phyloP scores from a whole-genome alignment of 305 asterid genomes.

The Fraxinus angustifolia region DNA sequence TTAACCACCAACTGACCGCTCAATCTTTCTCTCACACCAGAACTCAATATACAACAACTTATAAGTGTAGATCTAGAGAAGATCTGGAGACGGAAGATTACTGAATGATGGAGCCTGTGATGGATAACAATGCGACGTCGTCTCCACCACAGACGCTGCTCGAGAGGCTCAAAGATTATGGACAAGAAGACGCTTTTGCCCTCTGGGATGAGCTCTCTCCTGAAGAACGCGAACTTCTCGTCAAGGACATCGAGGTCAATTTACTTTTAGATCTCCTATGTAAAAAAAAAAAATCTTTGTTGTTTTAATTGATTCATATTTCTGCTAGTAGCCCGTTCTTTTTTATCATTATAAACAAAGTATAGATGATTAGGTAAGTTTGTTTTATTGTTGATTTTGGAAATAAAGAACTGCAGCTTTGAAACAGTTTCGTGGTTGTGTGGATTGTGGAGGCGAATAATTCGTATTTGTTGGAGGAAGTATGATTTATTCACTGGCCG shows the following conservation, averaged over 20 bases:
- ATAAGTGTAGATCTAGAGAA: constrained; percentile 26
- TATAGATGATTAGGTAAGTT: not conserved
- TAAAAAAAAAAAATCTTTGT: not conserved
- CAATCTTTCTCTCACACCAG: not conserved
- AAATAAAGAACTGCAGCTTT: not conserved
- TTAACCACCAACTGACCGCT: constrained; percentile 46
- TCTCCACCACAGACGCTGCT: constrained; percentile 68
- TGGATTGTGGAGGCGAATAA: not conserved
- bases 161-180: constrained; percentile 95
- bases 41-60: not conserved
- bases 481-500: not conserved
- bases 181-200: constrained; percentile 86
- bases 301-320: not conserved
- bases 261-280: not conserved
- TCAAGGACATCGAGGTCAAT: constrained; percentile 79
- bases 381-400: not conserved
- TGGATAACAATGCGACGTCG: constrained; percentile 33
- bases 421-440: not conserved
- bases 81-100: constrained; percentile 36
- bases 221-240: constrained; percentile 64
- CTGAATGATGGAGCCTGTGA: constrained; percentile 41
- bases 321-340: not conserved
- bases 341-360: not conserved
- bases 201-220: constrained; percentile 87
- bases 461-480: not conserved